Percentiles rank a stretch among this genome's conserved stretches.
Evolutionary conservation across 2,329 filamentous ascomycete genomes (phyloP).

Genomic region (Zarea fungicola): DNA sequence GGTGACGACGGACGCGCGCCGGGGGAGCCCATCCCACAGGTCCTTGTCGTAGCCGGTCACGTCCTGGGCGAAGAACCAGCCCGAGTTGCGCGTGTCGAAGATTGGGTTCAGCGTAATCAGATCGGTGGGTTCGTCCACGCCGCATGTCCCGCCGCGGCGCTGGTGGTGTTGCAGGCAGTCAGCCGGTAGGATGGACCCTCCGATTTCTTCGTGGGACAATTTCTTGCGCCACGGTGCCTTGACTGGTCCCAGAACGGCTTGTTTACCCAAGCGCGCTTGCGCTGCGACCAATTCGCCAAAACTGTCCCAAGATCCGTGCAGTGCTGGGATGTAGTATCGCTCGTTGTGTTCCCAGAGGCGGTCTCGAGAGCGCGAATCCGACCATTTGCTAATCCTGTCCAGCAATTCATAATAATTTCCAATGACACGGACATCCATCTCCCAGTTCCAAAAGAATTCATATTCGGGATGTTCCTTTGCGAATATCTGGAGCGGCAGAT

Average conservation of each 20-base stretch:
- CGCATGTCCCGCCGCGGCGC: conserved; percentile 53
- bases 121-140: conserved; percentile 66
- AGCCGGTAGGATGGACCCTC: conserved; percentile 49
- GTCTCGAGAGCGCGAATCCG: conserved; percentile 60
- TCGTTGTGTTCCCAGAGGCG: conserved; percentile 71
- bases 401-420: conserved; percentile 70
- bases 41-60: conserved; percentile 66
- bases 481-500: conserved; percentile 60
- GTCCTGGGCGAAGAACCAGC: conserved; percentile 67
- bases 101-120: conserved; percentile 73
- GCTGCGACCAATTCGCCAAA: conserved; percentile 61
- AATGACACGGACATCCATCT: conserved; percentile 62
- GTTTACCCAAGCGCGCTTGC: conserved; percentile 43
- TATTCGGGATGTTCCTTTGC: conserved; percentile 59
- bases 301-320: conserved; percentile 67
- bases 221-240: conserved; percentile 41
- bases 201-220: conserved; percentile 46
- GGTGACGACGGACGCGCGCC: conserved; percentile 66
- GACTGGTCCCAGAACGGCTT: conserved; percentile 64
- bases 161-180: conserved; percentile 48
- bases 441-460: conserved; percentile 65
- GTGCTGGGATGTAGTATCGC: conserved; percentile 68
- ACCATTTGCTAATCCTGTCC: conserved; percentile 60
- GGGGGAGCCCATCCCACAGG: conserved; percentile 54
- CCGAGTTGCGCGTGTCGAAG: conserved; percentile 64